Evolutionary conservation across 805 yeast species (phyloP).

Genomic region (Ogataea methanolica): DNA sequence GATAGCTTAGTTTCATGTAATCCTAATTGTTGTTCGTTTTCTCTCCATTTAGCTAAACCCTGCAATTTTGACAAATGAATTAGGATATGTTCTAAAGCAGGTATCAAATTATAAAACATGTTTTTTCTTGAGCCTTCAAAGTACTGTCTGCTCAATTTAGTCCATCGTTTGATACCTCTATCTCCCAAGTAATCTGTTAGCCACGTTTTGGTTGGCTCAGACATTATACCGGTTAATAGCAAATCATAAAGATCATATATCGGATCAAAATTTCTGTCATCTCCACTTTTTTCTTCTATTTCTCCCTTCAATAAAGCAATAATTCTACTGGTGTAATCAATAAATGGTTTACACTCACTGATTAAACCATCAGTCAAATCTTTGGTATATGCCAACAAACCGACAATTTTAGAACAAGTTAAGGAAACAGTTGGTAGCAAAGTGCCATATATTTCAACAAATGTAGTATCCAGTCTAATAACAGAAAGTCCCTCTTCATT

Average conservation of each 20-base stretch:
- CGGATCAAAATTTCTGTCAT: slow-evolving; percentile 22
- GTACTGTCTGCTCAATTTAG: slow-evolving; percentile 41
- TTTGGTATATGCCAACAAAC: slow-evolving; percentile 30
- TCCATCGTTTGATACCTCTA: slow-evolving; percentile 56
- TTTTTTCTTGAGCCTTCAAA: slow-evolving; percentile 47
- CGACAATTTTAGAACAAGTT: slow-evolving; percentile 32
- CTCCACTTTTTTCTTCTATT: slow-evolving; percentile 16
- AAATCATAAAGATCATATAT: slow-evolving; percentile 41
- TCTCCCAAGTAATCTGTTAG: slow-evolving; percentile 64
- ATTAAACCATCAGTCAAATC: slow-evolving; percentile 28
- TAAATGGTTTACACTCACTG: slow-evolving; percentile 31
- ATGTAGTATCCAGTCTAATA: slow-evolving; percentile 21
- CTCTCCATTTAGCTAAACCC: slow-evolving; percentile 37
- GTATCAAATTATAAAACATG: slow-evolving; percentile 45
- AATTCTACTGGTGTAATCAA: slow-evolving; percentile 34
- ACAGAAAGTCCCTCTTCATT: slow-evolving; percentile 15
- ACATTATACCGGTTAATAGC: slow-evolving; percentile 50
- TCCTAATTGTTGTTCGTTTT: slow-evolving; percentile 16
- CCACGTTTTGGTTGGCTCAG: slow-evolving; percentile 49
- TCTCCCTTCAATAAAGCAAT: slow-evolving; percentile 35
- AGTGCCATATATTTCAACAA: slow-evolving; percentile 26
- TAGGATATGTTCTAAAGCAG: slow-evolving; percentile 52
- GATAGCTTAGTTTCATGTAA: slow-evolving; percentile 14
- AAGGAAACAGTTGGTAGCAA: slow-evolving; percentile 29
- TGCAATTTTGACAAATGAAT: slow-evolving; percentile 39